Base-by-base conservation (phyloP, 2,329 filamentous ascomycete genomes). In the Gliomastix tumulicola region DNA sequence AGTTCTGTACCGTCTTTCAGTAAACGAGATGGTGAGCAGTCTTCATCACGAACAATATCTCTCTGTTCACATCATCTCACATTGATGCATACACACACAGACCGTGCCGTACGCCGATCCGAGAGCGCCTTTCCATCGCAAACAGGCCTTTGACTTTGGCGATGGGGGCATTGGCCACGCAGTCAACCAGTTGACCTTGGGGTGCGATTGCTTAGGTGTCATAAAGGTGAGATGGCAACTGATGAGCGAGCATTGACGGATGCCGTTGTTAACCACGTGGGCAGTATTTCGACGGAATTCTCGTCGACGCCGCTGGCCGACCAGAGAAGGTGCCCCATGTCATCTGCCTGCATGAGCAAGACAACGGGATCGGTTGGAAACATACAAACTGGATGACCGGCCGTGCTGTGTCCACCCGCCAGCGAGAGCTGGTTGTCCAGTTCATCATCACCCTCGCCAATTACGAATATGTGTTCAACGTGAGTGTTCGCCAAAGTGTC, bases 101-200 rank as follows among this genome's bases (percentile, higher is more conserved):
- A 57, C 54, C 13, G 78, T 84, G 0, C 78, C 79, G 0, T 86
- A 85, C 41, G 78, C 68, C 1, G 80, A 84, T 44, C 76, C 75
- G 3, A 68, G 79, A 7, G 57, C 66, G 2, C 79, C 79, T 0
- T 84, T 74, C 49, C 76, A 78, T 15, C 68, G 79, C 17, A 85
- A 85, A 50, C 73, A 76, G 13, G 82, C 81, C 0, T 85, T 86
- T 43, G 82, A 86, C 46, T 74, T 84, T 41, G 82, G 82, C 2
- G 78, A 84, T 39, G 77, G 74, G 19, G 80, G 79, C 10, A 71
- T 74, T 5, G 81, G 80, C 2, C 67, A 76, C 43, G 76, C 69
- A 34, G 76, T 79, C 16, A 85, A 85, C 54, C 82, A 82, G 41
- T 65, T 86, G 2, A 60, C 63, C 3, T 65, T 84, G 1, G 80